Evolutionary conservation across 192 early-diverging fungal species (phyloP).

Genomic region (Dissophora globulifera): DNA sequence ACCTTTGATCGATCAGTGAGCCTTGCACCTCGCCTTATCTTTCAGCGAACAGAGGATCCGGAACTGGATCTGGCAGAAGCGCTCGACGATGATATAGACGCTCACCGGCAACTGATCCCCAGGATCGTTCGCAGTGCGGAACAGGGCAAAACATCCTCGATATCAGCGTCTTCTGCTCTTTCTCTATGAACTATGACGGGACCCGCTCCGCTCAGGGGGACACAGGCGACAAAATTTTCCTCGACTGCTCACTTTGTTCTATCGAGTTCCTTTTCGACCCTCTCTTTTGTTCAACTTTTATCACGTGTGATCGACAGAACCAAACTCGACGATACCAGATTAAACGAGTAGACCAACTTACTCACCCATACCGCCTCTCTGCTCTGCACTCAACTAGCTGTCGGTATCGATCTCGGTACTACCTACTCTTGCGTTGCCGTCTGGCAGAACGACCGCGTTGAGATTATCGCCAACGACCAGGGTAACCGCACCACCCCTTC

Average conservation of each 20-base stretch:
- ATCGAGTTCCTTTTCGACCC: too few relatives aligned
- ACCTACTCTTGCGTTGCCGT: conserved; percentile 95
- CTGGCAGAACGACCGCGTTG: conserved; percentile 83
- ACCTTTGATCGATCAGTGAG: background rate
- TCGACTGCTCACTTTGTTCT: too few relatives aligned
- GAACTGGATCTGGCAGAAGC: too few relatives aligned
- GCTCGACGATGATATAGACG: too few relatives aligned
- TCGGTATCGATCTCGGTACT: conserved; percentile 98
- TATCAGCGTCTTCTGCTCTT: too few relatives aligned
- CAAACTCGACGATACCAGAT: too few relatives aligned
- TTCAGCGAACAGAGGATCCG: too few relatives aligned
- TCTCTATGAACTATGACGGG: background rate
- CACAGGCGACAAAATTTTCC: too few relatives aligned
- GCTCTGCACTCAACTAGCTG: conserved; percentile 57
- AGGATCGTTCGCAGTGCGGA: too few relatives aligned
- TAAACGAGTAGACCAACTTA: conserved; percentile 2
- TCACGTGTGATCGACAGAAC: too few relatives aligned
- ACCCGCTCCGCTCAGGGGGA: background rate
- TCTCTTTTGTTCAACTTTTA: too few relatives aligned
- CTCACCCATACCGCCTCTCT: background rate
- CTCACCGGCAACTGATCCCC: too few relatives aligned
- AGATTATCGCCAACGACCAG: conserved; percentile 99
- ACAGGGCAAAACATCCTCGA: background rate
- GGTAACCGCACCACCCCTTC: conserved; percentile 99
- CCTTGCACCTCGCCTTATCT: background rate